phyloP scores from a whole-genome alignment of 129 eudicot species.

The Silybum marianum region DNA sequence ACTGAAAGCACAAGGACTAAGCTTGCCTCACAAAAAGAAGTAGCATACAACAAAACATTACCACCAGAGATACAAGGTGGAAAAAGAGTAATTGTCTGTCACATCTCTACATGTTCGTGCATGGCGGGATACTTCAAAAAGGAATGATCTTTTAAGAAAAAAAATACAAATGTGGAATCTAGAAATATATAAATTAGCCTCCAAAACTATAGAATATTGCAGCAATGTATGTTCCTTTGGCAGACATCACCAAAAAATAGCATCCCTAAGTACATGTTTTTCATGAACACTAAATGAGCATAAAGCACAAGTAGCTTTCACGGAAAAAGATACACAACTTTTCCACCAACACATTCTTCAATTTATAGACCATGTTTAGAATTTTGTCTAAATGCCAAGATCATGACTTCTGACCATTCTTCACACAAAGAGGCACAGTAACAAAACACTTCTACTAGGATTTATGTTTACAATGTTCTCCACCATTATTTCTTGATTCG shows the following conservation, averaged over 20 bases:
- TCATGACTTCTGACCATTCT: background rate
- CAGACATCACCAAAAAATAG: background rate
- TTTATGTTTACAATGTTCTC: background rate
- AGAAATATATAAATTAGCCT: background rate
- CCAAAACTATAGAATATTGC: background rate
- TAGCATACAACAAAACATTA: background rate
- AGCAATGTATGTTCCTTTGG: background rate
- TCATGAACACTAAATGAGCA: background rate
- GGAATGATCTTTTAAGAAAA: background rate
- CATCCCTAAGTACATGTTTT: background rate
- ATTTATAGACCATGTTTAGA: background rate
- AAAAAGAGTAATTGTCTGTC: background rate
- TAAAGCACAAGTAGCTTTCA: background rate
- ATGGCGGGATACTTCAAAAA: background rate
- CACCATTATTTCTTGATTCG: background rate
- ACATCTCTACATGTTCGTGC: background rate
- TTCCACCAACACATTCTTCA: background rate
- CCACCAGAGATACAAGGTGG: background rate
- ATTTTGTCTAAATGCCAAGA: background rate
- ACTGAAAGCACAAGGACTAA: background rate
- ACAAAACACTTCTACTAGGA: background rate
- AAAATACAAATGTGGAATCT: background rate
- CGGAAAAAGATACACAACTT: background rate
- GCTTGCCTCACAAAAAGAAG: background rate
- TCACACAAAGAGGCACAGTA: background rate